These are phyloP conservation scores for Tuber microsphaerosporum DNA, from an alignment of 495 filamentous ascomycete species.

Conservation along the genomic window DNA sequence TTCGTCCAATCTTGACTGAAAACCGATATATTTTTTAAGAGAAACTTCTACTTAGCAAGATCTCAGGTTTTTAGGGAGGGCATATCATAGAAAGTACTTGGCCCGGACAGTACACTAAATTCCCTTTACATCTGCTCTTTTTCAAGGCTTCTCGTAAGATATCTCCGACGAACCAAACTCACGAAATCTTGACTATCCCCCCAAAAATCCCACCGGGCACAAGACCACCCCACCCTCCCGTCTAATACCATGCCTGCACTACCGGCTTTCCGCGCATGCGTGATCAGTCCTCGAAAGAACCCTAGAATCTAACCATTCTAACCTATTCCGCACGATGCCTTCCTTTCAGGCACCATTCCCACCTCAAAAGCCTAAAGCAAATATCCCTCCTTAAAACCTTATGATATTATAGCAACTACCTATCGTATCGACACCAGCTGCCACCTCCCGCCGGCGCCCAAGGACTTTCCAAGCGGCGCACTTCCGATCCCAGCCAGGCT, in stretches of 20 bases:
- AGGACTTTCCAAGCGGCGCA: background rate
- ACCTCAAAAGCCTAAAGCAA: background rate
- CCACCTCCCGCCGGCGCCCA: background rate
- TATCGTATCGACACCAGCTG: background rate
- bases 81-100: no score
- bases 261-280: background rate
- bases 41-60: no score
- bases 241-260: background rate
- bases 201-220: background rate
- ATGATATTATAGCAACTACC: background rate
- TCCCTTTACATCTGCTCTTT: no score
- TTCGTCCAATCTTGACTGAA: background rate
- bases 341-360: background rate
- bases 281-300: background rate
- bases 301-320: background rate
- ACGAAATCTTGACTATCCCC: background rate
- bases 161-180: background rate
- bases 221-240: background rate
- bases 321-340: background rate
- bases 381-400: background rate
- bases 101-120: no score
- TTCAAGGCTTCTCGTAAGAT: background rate
- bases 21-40: no score
- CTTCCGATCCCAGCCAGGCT: background rate
- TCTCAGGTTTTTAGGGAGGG: no score